These are phyloP conservation scores for Neospora caninum DNA, from an alignment of 169 alveolate genomes.

Conservation along the genomic window DNA sequence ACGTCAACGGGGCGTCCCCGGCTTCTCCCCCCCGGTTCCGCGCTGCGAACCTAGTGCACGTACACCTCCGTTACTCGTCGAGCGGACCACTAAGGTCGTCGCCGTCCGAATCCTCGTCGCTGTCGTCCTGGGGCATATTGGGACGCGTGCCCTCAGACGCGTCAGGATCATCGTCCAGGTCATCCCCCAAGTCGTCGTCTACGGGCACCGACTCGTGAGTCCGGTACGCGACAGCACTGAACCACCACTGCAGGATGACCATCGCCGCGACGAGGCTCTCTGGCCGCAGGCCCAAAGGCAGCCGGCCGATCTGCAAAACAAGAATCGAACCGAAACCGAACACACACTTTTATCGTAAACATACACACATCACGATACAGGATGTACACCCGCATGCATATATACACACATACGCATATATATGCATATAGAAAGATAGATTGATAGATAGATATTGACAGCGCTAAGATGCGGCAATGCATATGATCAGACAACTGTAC, in stretches of 20 bases:
- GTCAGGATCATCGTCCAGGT: neutral
- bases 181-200: neutral
- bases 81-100: neutral
- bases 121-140: neutral
- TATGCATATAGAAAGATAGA: neutral
- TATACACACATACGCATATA: neutral
- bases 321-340: neutral
- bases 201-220: neutral
- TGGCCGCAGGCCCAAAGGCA: neutral
- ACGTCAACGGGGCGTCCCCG: too few species aligned
- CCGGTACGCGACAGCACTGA: neutral
- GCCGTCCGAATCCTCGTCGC: neutral
- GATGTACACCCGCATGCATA: neutral
- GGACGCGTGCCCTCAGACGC: neutral
- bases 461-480: too few species aligned
- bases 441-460: neutral
- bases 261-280: neutral
- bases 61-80: neutral
- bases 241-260: conserved; percentile 39
- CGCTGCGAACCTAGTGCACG: too few species aligned
- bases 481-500: too few species aligned
- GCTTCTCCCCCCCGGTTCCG: too few species aligned
- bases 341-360: neutral
- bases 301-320: neutral
- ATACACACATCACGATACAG: neutral